phyloP scores from a whole-genome alignment of 495 filamentous ascomycete genomes.

The Paragyromitra xinjiangensis region DNA sequence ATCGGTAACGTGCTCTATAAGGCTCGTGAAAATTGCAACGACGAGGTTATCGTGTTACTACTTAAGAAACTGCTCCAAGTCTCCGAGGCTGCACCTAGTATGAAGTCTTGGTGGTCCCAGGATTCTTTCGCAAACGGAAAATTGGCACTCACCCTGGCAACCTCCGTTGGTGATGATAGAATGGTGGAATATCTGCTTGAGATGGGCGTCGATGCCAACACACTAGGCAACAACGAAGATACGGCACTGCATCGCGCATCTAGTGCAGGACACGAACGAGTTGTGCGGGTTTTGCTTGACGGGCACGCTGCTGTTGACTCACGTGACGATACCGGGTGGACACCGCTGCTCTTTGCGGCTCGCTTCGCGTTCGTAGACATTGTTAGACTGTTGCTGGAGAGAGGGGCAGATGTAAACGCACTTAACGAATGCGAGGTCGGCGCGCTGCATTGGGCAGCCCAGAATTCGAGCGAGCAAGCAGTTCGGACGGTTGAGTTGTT shows the following conservation, averaged over 20 bases:
- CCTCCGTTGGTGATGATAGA: not conserved
- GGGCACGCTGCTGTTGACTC: not conserved
- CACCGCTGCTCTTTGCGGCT: constrained; percentile 7
- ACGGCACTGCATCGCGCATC: constrained; percentile 1
- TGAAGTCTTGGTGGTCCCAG: not conserved
- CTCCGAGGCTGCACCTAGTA: not conserved
- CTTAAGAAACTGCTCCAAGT: not conserved
- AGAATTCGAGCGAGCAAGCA: not conserved
- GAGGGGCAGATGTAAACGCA: constrained; percentile 13
- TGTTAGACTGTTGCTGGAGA: not conserved
- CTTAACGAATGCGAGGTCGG: constrained; percentile 1
- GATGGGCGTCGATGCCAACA: not conserved
- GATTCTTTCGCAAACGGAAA: not conserved
- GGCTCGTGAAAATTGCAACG: not conserved
- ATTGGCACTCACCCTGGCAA: not conserved
- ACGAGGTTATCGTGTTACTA: not conserved
- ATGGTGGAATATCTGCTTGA: constrained; percentile 10
- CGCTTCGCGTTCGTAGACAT: not conserved
- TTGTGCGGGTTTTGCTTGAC: constrained; percentile 1
- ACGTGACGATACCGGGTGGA: constrained; percentile 16
- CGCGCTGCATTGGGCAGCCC: constrained; percentile 1
- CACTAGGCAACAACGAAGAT: not conserved
- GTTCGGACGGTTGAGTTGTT: not conserved
- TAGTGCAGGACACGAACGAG: not conserved
- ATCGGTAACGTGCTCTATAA: not conserved